Base-by-base conservation (phyloP, 345 rosid species). In the Hypericum androsaemum region DNA sequence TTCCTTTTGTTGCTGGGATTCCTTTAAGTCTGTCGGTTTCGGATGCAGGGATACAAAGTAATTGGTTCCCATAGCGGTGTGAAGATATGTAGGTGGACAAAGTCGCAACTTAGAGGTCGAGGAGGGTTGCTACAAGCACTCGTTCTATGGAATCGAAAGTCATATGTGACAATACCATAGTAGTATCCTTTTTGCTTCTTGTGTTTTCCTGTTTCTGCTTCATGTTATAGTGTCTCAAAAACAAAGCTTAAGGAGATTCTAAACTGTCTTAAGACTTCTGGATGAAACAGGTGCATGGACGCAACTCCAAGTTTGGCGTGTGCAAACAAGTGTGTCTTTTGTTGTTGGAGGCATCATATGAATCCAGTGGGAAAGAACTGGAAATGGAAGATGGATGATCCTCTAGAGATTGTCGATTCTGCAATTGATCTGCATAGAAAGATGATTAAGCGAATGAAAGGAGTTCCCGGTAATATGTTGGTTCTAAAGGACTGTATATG, bases 111-210 rank as follows among this genome's bases (percentile, higher is more conserved):
- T 63, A 81, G 97, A 76, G 98, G 98, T 41, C 78, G 98, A 54
- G 98, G 98, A 78, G 98, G n/a, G 98, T 58, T 92, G 95, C 77
- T 92, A 92, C 74, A 92, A 92, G 83, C 95, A 92, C 69, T 83
- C 97, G 10, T 92, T 92, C 67, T 88, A 92, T 69, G 98, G 97
- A 63, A 92, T 92, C 50, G 98, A 92, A 74, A 92, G 98, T 71
- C 98, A 92, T 66, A n/a, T n/a, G n/a, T n/a, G n/a, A n/a, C n/a
- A n/a, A n/a, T n/a, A n/a, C n/a, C n/a, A n/a, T n/a, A n/a, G n/a
- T n/a, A n/a, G n/a, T n/a, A n/a, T n/a, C n/a, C n/a, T n/a, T n/a
- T n/a, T n/a, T n/a, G n/a, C n/a, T n/a, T n/a, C n/a, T n/a, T n/a
- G n/a, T n/a, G n/a, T n/a, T n/a, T n/a, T n/a, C n/a, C n/a, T n/a